Percentiles rank a stretch among this genome's conserved stretches.
Conservation (phyloP, 106 monocot species). For the Allium fistulosum region DNA sequence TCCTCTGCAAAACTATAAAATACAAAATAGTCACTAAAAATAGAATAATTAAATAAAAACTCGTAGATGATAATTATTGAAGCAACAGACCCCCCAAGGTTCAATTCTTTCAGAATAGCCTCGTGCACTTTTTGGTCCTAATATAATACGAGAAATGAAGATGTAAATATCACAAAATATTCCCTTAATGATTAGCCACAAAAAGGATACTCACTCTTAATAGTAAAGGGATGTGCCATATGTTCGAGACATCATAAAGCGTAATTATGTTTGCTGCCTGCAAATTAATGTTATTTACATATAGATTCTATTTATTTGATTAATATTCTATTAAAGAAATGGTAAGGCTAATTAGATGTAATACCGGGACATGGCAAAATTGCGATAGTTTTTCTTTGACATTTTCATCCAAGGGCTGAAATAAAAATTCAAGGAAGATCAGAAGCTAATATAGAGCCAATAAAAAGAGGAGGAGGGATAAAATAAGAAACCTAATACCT, state of each 20-base stretch:
- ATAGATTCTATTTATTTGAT: not conserved
- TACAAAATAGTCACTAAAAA: not conserved
- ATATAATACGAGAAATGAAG: slow-evolving; percentile 4
- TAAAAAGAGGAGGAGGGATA: not conserved
- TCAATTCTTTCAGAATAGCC: slow-evolving; percentile 47
- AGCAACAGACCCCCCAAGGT: slow-evolving; percentile 41
- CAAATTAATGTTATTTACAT: slow-evolving; percentile 9
- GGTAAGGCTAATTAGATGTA: not conserved
- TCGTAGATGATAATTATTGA: not conserved
- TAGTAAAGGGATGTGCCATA: slow-evolving; percentile 62
- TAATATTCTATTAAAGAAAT: not conserved
- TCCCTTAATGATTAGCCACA: too few relatives aligned
- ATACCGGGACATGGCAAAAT: slow-evolving; percentile 63
- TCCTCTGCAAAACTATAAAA: slow-evolving; percentile 24
- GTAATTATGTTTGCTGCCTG: slow-evolving; percentile 51
- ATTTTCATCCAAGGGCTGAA: slow-evolving; percentile 42
- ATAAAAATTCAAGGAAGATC: slow-evolving; percentile 3
- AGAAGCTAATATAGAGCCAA: not conserved
- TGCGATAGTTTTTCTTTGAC: slow-evolving; percentile 57
- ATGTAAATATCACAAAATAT: not conserved
- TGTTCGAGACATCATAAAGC: slow-evolving; percentile 59
- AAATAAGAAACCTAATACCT: slow-evolving; percentile 11
- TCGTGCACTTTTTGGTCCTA: slow-evolving; percentile 66
- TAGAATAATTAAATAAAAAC: not conserved
- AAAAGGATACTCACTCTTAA: slow-evolving; percentile 30